phyloP scores from a whole-genome alignment of 2,329 filamentous ascomycete genomes.

The Aspergillus versicolor region DNA sequence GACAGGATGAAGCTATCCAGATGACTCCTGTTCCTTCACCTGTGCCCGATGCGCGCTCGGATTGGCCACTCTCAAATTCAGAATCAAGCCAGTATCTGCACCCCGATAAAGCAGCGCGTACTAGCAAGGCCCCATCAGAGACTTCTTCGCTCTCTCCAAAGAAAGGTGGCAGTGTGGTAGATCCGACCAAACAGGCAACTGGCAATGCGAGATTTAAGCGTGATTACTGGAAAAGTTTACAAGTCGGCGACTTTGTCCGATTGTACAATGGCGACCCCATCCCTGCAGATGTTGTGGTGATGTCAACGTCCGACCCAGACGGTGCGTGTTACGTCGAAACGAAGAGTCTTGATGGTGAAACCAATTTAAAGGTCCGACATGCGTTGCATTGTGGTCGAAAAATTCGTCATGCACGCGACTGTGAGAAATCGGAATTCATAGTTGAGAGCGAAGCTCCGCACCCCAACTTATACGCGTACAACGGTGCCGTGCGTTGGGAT shows the following conservation, averaged over 20 bases:
- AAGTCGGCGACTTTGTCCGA: constrained; percentile 94
- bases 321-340: constrained; percentile 97
- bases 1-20: constrained; percentile 69
- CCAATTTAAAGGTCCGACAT: constrained; percentile 92
- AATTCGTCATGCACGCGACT: constrained; percentile 86
- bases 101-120: constrained; percentile 29
- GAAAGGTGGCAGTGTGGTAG: constrained; percentile 68
- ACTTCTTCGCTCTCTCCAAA: constrained; percentile 29
- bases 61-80: constrained; percentile 37
- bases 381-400: constrained; percentile 80
- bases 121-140: constrained; percentile 24
- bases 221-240: constrained; percentile 91
- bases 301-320: constrained; percentile 90
- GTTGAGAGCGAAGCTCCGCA: constrained; percentile 91
- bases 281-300: constrained; percentile 86
- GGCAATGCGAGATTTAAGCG: constrained; percentile 84
- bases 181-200: constrained; percentile 63
- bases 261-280: constrained; percentile 96
- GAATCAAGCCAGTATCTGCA: constrained; percentile 34
- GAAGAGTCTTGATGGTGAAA: constrained; percentile 97
- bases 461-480: constrained; percentile 94
- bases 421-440: constrained; percentile 81
- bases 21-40: constrained; percentile 95
- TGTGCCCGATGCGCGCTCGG: constrained; percentile 54
- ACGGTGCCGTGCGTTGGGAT: constrained; percentile 81